Conservation (phyloP, 2,329 filamentous ascomycete genomes). For the Fusarium sp. region DNA sequence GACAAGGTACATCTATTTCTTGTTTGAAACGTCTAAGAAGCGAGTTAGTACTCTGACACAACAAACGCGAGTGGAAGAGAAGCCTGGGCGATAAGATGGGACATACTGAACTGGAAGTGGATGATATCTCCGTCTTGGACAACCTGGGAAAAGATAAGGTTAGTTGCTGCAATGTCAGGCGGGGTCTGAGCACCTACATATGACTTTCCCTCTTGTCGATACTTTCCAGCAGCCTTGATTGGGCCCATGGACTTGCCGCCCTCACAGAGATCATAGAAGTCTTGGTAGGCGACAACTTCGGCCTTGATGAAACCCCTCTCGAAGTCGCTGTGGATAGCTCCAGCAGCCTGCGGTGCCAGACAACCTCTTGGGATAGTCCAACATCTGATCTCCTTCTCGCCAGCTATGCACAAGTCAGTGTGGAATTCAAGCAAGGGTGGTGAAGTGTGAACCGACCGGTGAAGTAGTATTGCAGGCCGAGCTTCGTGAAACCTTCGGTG, state of each 20-base stretch:
- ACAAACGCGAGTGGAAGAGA: background rate
- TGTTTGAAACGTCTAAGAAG: constrained; percentile 32
- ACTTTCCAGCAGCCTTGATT: constrained; percentile 58
- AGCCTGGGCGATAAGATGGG: background rate
- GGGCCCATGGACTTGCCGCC: constrained; percentile 56
- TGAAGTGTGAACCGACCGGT: constrained; percentile 44
- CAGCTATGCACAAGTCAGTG: constrained; percentile 43
- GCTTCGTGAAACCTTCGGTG: constrained; percentile 56
- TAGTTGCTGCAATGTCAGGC: constrained; percentile 16
- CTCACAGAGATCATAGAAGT: constrained; percentile 56
- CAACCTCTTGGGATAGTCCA: constrained; percentile 54
- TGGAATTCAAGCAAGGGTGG: background rate
- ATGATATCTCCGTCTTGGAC: constrained; percentile 57
- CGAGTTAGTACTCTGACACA: constrained; percentile 8
- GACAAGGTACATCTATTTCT: constrained; percentile 28
- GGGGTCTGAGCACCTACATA: constrained; percentile 45
- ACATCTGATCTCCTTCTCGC: constrained; percentile 58
- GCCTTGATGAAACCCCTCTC: constrained; percentile 58
- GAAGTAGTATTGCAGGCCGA: constrained; percentile 58
- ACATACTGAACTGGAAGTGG: constrained; percentile 58
- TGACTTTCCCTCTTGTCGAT: constrained; percentile 56
- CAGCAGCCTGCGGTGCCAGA: constrained; percentile 54
- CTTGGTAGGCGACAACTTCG: constrained; percentile 57
- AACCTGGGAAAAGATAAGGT: constrained; percentile 40
- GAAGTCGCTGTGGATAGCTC: constrained; percentile 56